Conservation (phyloP, 163 green algal genomes). For the Chlorella variabilis region DNA sequence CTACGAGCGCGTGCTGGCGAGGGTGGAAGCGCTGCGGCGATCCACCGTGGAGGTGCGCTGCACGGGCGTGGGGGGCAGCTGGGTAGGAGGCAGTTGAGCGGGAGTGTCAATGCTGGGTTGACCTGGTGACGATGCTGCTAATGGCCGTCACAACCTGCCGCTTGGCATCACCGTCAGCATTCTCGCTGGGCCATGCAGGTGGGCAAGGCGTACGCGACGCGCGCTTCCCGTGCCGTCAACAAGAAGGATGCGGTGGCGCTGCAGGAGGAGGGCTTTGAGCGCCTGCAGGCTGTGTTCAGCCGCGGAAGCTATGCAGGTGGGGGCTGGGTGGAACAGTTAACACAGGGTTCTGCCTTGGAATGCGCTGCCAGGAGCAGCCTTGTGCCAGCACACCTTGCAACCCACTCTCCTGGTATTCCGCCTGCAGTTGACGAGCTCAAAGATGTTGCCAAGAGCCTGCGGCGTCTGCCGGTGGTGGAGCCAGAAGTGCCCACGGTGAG, state of each 20-base stretch:
- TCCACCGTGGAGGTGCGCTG: slow-evolving; percentile 64
- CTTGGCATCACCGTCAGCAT: too few relatives aligned
- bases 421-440: slow-evolving; percentile 81
- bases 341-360: too few relatives aligned
- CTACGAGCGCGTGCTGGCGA: slow-evolving; percentile 61
- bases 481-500: slow-evolving; percentile 77
- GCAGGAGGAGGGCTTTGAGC: slow-evolving; percentile 65
- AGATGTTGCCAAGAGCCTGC: slow-evolving; percentile 73
- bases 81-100: background rate
- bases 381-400: background rate
- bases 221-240: slow-evolving; percentile 71
- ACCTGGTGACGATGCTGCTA: too few relatives aligned
- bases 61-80: background rate
- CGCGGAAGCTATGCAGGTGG: slow-evolving; percentile 12
- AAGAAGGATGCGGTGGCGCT: slow-evolving; percentile 69
- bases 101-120: too few relatives aligned
- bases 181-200: slow-evolving; percentile 53
- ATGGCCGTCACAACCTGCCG: too few relatives aligned
- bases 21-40: slow-evolving; percentile 77
- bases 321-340: background rate
- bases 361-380: too few relatives aligned
- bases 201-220: slow-evolving; percentile 83
- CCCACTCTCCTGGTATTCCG: background rate
- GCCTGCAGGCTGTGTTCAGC: slow-evolving; percentile 20
- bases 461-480: slow-evolving; percentile 89